These are phyloP conservation scores for Sedum album DNA, from an alignment of 164 flowering plant genomes.

Conservation along the genomic window DNA sequence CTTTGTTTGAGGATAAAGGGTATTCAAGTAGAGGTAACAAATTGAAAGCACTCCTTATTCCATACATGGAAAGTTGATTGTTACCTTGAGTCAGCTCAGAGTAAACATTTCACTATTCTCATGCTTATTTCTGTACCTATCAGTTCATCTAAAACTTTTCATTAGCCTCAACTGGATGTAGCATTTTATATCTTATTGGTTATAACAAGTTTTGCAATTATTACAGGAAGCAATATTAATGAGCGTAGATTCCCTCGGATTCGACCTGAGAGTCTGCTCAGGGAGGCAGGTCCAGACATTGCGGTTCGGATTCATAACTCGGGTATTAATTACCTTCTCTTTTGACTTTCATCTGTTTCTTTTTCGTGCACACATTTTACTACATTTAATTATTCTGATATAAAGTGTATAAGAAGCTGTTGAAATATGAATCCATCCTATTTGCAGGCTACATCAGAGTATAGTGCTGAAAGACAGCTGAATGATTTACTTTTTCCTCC, in stretches of 20 bases:
- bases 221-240: slow-evolving; percentile 63
- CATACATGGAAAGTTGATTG: not conserved
- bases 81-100: not conserved
- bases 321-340: slow-evolving; percentile 29
- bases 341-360: not conserved
- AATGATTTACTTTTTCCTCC: slow-evolving; percentile 73
- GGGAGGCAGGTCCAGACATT: slow-evolving; percentile 81
- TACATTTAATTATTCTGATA: not conserved
- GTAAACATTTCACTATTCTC: not conserved
- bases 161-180: not conserved
- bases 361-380: not conserved
- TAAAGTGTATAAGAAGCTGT: not conserved
- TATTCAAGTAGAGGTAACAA: slow-evolving; percentile 76
- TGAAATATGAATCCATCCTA: not conserved
- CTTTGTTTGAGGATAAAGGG: slow-evolving; percentile 86
- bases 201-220: not conserved
- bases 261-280: slow-evolving; percentile 77
- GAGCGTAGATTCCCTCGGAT: slow-evolving; percentile 75
- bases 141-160: not conserved
- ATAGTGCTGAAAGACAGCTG: slow-evolving; percentile 75
- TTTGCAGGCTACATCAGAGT: slow-evolving; percentile 82
- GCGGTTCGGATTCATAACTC: slow-evolving; percentile 52
- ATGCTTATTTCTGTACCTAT: not conserved
- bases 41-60: not conserved
- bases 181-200: not conserved